Evolutionary conservation across 2,329 filamentous ascomycete genomes (phyloP).

Genomic region (Periconia macrospinosa): DNA sequence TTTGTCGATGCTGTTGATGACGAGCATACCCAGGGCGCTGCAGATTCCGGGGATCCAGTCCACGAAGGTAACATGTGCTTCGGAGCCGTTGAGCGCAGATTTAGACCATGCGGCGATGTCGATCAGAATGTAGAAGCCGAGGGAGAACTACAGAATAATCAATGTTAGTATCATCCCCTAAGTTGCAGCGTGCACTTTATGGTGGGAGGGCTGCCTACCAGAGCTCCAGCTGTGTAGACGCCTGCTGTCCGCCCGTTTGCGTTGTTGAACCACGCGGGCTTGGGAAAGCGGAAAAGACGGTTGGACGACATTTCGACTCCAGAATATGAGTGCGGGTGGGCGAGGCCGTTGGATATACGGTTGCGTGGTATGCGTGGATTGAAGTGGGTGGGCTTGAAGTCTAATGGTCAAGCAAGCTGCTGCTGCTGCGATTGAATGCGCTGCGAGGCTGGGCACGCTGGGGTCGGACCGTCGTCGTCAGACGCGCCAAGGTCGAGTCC

Average conservation of each 20-base stretch:
- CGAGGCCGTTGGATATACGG: background rate
- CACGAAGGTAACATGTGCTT: slow-evolving; percentile 68
- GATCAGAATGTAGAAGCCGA: slow-evolving; percentile 71
- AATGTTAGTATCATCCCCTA: background rate
- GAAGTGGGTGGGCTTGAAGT: slow-evolving; percentile 6
- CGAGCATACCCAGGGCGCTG: slow-evolving; percentile 69
- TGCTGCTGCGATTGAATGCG: slow-evolving; percentile 15
- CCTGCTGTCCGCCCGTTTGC: slow-evolving; percentile 64
- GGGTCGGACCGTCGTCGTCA: too few species aligned
- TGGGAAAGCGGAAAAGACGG: slow-evolving; percentile 68
- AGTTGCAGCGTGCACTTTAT: slow-evolving; percentile 31
- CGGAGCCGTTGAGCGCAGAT: slow-evolving; percentile 62
- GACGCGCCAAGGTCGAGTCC: slow-evolving; percentile 13
- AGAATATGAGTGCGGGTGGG: slow-evolving; percentile 1
- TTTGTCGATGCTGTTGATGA: slow-evolving; percentile 74
- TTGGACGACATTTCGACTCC: slow-evolving; percentile 49
- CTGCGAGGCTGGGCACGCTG: slow-evolving; percentile 32
- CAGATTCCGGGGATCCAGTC: slow-evolving; percentile 75
- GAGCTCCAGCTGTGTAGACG: slow-evolving; percentile 66
- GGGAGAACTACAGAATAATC: slow-evolving; percentile 58
- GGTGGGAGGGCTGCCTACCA: slow-evolving; percentile 64
- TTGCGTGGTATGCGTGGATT: background rate
- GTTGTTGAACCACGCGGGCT: slow-evolving; percentile 69
- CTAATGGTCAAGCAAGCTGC: slow-evolving; percentile 20
- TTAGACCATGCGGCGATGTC: slow-evolving; percentile 67